Percentiles rank a stretch among this genome's conserved stretches.
phyloP scores from a whole-genome alignment of 2,329 filamentous ascomycete genomes.

The Aspergillus sergii region DNA sequence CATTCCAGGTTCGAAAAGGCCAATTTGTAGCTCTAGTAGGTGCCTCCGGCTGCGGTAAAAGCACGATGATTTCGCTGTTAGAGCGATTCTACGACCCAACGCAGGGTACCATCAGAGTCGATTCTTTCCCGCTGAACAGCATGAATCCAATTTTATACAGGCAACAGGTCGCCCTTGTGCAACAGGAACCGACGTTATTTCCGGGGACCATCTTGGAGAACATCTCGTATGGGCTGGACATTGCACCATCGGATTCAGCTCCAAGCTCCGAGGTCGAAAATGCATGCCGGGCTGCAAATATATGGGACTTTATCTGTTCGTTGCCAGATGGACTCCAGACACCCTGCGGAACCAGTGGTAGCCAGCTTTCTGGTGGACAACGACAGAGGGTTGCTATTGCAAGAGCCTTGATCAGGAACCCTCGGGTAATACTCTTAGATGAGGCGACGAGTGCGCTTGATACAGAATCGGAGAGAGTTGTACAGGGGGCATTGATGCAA shows the following conservation, averaged over 20 bases:
- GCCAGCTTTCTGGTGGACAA: conserved; percentile 57
- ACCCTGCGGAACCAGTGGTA: conserved; percentile 55
- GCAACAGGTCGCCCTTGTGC: conserved; percentile 67
- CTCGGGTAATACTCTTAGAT: conserved; percentile 55
- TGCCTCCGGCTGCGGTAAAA: conserved; percentile 63
- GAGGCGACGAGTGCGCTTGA: conserved; percentile 39
- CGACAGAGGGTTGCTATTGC: conserved; percentile 58
- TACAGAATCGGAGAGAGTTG: conserved; percentile 46
- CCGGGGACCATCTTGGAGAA: conserved; percentile 71
- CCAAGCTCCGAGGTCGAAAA: conserved; percentile 35
- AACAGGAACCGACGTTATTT: conserved; percentile 74
- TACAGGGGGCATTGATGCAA: conserved; percentile 33
- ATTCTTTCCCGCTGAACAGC: conserved; percentile 32
- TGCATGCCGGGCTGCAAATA: conserved; percentile 46
- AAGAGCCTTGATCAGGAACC: conserved; percentile 53
- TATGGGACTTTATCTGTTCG: conserved; percentile 53
- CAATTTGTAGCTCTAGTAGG: conserved; percentile 60
- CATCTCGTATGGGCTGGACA: conserved; percentile 42
- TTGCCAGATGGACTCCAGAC: conserved; percentile 56
- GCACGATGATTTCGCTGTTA: conserved; percentile 65
- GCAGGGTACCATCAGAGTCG: conserved; percentile 66
- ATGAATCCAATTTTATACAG: conserved; percentile 52
- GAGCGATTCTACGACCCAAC: conserved; percentile 71
- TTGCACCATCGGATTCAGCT: neutral
- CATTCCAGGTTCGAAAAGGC: conserved; percentile 44